Base-by-base conservation (phyloP, 148 eudicot species). In the Cornus florida region DNA sequence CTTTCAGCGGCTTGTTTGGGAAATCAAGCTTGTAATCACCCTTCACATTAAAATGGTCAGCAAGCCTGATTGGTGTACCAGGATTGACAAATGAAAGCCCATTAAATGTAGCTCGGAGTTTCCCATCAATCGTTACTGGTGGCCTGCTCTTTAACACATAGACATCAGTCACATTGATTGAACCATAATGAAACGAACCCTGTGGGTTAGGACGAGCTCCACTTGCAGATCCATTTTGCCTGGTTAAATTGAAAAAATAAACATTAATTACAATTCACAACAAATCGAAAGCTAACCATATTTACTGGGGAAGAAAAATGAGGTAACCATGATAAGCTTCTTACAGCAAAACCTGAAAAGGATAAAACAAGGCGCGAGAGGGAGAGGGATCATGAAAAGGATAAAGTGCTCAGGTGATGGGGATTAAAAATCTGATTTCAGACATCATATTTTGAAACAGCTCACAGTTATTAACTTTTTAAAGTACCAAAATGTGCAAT, bases 121-220 rank as follows among this genome's bases (percentile, higher is more conserved):
- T 92, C 48, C 95, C 95, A 50, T 89, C 79, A 74, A 96, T 91
- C 39, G 48, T 80, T 73, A 85, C 68, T 6, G 95, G 98, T 59
- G 99, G 98, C 79, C 86, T 69, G 79, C 86, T 92, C 83, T 86
- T 89, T 57, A 96, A 59, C 12, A 87, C 31, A 69, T 94, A 94
- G 19, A 78, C 75, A 59, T 92, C 83, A 0, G 98, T 92, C 59
- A 96, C 95, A 72, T 92, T 90, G 72, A 96, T 91, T 23, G 23
- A 65, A 59, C 99, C 99, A 77, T 96, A 96, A 65, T 91, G 97
- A 77, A 91, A 96, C 23, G 99, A 96, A 70, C 99, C 99, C 84
- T 96, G 99, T 43, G 99, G 97, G 78, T 96, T 96, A 13, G 97
- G 97, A 53, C 99, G 94, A 72, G 99, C 98, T 77, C 98, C 98